Evolutionary conservation across 805 yeast species (phyloP).

Genomic region (Candida quercuum): DNA sequence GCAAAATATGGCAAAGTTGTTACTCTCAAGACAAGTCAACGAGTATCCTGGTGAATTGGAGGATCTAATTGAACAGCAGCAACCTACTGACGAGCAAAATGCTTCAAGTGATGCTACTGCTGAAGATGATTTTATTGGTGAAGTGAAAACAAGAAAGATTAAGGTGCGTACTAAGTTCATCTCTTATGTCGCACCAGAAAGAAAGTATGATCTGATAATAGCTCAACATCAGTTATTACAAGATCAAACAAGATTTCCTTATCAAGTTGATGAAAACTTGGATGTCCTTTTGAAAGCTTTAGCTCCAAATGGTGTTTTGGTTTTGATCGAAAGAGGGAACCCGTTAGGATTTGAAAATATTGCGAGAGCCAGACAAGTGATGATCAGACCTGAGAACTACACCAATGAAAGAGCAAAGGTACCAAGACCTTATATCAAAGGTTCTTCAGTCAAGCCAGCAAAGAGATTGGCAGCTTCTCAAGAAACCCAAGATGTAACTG

Average conservation of each 20-base stretch:
- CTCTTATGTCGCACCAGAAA: slow-evolving; percentile 39
- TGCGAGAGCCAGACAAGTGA: slow-evolving; percentile 85
- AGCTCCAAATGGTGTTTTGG: slow-evolving; percentile 74
- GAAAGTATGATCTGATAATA: slow-evolving; percentile 74
- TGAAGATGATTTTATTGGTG: slow-evolving; percentile 38
- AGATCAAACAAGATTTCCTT: slow-evolving; percentile 56
- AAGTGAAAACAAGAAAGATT: slow-evolving; percentile 52
- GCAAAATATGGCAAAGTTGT: slow-evolving; percentile 73
- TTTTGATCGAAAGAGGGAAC: slow-evolving; percentile 83
- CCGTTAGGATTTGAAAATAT: slow-evolving; percentile 84
- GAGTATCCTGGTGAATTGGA: slow-evolving; percentile 33
- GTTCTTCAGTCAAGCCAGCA: slow-evolving; percentile 32
- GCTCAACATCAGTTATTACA: slow-evolving; percentile 74
- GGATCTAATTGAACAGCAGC: slow-evolving; percentile 14
- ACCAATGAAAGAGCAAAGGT: slow-evolving; percentile 51
- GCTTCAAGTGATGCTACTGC: slow-evolving; percentile 19
- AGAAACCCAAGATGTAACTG: too few species aligned
- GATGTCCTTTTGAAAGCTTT: slow-evolving; percentile 54
- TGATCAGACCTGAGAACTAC: slow-evolving; percentile 78
- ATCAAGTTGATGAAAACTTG: slow-evolving; percentile 64
- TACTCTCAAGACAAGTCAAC: slow-evolving; percentile 63
- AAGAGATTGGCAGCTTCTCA: slow-evolving; percentile 15
- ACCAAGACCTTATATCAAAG: slow-evolving; percentile 63
- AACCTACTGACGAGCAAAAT: slow-evolving; percentile 13
- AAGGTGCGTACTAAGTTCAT: slow-evolving; percentile 50